Conservation (phyloP, 1,284 basidiomycete species). For the Melanopsichium pennsylvanicum region DNA sequence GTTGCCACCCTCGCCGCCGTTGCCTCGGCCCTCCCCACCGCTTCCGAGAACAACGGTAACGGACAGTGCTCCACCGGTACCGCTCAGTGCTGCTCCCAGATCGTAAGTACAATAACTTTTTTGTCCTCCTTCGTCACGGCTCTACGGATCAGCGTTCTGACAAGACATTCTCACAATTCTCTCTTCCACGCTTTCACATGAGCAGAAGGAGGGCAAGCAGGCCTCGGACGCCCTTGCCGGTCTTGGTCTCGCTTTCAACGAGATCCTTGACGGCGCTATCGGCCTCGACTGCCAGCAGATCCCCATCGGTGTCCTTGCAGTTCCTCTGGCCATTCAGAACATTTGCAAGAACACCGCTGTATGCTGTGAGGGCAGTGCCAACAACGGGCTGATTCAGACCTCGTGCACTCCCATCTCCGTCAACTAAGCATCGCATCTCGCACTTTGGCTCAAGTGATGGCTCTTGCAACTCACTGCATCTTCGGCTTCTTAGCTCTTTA, state of each 20-base stretch:
- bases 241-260: constrained; percentile 51
- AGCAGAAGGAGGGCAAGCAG: constrained; percentile 39
- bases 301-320: constrained; percentile 30
- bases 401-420: constrained; percentile 42
- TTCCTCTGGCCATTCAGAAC: constrained; percentile 33
- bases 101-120: constrained; percentile 18
- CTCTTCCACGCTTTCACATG: constrained; percentile 7
- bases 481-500: neutral
- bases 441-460: neutral
- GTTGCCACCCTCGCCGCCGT: constrained; percentile 44
- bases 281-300: constrained; percentile 49
- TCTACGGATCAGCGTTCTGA: constrained; percentile 8
- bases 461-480: neutral
- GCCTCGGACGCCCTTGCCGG: constrained; percentile 45
- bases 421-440: neutral
- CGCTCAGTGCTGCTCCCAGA: constrained; percentile 48
- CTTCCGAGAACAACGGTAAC: constrained; percentile 32
- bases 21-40: constrained; percentile 35
- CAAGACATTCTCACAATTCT: neutral
- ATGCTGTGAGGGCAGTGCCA: constrained; percentile 41
- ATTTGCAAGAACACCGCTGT: constrained; percentile 47
- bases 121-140: neutral
- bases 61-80: constrained; percentile 44
- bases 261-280: constrained; percentile 38
- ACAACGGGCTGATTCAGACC: constrained; percentile 53